Base-by-base conservation (phyloP, 1,284 basidiomycete species). In the Lignosus rhinocerotis region DNA sequence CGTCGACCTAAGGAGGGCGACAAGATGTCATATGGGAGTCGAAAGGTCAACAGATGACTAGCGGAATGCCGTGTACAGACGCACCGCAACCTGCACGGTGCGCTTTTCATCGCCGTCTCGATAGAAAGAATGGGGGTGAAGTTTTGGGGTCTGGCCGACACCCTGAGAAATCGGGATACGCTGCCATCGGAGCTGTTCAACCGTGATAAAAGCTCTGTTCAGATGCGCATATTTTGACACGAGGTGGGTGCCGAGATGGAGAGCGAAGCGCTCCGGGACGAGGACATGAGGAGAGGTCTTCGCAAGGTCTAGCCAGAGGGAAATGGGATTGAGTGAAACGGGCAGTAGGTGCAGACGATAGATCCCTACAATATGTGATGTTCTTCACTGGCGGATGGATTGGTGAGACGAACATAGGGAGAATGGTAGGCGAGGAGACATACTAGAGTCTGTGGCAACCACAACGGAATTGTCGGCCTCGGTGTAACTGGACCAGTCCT, bases 91-190 rank as follows among this genome's bases (percentile, higher is more conserved):
- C 19, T 83, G 82, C 6, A 88, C 83, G 19, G 87, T 72, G 11
- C 87, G 80, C 78, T 93, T 96, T 71, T 98, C 95, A 8, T 96
- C 92, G 1, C 96, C 96, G 66, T 98, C 93, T 33, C 95, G 81
- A 54, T 85, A 80, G 74, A 97, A 98, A 21, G 92, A 84, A 73
- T 96, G 92, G 41, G 85, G 77, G 74, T 98, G 95, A 0, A 74
- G 76, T 63, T 82, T 76, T 2, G 77, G 76, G 43, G 72, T 66
- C 19, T 72, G 74, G 34, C 63, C 67, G 30, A 36, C 51, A 10
- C 61, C 80, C n/a, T 59, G 60, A 8, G 58, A 41, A 46, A 69
- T 53, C 3, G 77, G 73, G 63, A 98, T 93, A 9, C 95, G 85
- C 17, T 86, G 79, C 96, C 96, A 98, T 55, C 92, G 87, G 59